A percentile compares a stretch with the other conserved stretches of the same genome.
Conservation (phyloP, 495 filamentous ascomycete species). For the Penicillium cosmopolitanum region DNA sequence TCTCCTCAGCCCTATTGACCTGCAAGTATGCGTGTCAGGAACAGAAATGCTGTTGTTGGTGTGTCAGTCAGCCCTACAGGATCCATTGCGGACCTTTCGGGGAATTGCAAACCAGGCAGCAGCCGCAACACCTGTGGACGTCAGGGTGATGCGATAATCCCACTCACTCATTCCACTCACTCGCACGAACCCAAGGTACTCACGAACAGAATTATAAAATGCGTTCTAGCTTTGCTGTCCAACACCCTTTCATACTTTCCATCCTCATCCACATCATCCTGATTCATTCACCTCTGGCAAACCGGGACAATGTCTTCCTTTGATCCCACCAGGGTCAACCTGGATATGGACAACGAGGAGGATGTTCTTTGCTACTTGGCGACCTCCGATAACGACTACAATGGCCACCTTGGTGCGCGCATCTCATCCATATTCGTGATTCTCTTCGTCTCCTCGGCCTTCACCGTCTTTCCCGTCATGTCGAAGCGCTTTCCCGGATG, state of each 20-base stretch:
- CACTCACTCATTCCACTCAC: background rate
- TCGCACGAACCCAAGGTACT: conserved; percentile 2
- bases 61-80: conserved; percentile 1
- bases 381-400: conserved; percentile 40
- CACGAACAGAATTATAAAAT: background rate
- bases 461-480: conserved; percentile 65
- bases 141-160: background rate
- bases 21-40: background rate
- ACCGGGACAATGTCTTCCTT: conserved; percentile 26
- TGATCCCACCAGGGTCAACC: conserved; percentile 37
- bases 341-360: conserved; percentile 34
- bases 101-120: conserved; percentile 5
- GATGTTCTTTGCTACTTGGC: conserved; percentile 40
- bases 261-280: background rate
- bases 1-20: conserved; percentile 13
- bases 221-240: background rate
- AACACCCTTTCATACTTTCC: background rate
- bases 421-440: conserved; percentile 49
- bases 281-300: background rate
- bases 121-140: background rate
- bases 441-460: conserved; percentile 37
- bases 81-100: background rate
- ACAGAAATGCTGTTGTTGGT: background rate
- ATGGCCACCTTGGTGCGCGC: conserved; percentile 43
- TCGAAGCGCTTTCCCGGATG: conserved; percentile 57